Percentiles rank a stretch among this genome's conserved stretches.
phyloP scores from a whole-genome alignment of 139 green algal genomes.

The Protoeuglena noctilucae region DNA sequence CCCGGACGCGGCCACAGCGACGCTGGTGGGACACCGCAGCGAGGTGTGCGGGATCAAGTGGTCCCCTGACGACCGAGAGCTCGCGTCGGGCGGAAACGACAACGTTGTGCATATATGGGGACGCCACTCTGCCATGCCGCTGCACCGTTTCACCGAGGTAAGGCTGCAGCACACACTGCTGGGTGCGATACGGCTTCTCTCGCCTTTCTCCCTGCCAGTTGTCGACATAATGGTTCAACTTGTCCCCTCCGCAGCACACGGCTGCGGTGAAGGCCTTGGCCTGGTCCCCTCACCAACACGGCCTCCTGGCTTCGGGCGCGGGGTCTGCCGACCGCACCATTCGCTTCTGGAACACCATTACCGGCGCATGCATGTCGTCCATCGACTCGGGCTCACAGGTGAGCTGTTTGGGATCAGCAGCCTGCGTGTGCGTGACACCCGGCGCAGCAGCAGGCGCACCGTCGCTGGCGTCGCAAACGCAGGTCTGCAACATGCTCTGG shows the following conservation, averaged over 20 bases:
- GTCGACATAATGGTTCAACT: no score
- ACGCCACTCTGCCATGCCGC: no score
- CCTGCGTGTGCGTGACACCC: neutral
- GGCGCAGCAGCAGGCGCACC: no score
- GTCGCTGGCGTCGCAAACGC: neutral
- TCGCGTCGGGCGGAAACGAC: slow-evolving; percentile 73
- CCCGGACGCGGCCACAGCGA: slow-evolving; percentile 38
- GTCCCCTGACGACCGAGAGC: slow-evolving; percentile 57
- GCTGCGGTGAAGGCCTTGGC: slow-evolving; percentile 90
- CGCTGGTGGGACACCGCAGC: slow-evolving; percentile 59
- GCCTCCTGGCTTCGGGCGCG: slow-evolving; percentile 80
- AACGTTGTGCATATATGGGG: slow-evolving; percentile 35
- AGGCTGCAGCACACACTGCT: no score
- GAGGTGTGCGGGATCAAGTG: slow-evolving; percentile 67
- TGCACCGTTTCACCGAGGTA: no score
- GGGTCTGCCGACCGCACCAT: slow-evolving; percentile 91
- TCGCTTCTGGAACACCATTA: slow-evolving; percentile 90
- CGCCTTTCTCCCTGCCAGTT: no score
- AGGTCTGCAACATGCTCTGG: slow-evolving; percentile 95
- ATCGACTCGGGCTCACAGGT: slow-evolving; percentile 74
- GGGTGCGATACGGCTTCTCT: no score
- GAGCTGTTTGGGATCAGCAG: neutral
- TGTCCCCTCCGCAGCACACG: no score
- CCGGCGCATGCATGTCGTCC: slow-evolving; percentile 36
- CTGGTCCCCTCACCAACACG: slow-evolving; percentile 92